These are phyloP conservation scores for Pleurotus djamor DNA, from an alignment of 768 basidiomycete genomes.

Conservation along the genomic window DNA sequence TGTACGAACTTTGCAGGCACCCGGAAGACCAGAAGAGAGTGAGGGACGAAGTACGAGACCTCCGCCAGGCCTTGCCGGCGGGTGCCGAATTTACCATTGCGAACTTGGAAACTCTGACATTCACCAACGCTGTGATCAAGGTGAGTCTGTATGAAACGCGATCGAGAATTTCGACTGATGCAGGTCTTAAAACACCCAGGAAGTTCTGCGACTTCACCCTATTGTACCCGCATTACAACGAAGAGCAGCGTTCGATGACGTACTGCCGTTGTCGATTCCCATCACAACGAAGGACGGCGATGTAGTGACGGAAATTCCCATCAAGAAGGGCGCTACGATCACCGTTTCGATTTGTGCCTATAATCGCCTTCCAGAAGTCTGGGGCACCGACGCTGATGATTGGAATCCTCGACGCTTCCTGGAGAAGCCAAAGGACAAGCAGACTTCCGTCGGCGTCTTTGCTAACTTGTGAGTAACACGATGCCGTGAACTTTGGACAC, in stretches of 20 bases:
- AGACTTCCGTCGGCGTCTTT: conserved; percentile 17
- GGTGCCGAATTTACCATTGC: neutral
- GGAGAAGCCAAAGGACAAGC: conserved; percentile 9
- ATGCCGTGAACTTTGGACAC: no score
- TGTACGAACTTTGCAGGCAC: conserved; percentile 42
- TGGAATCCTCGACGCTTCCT: conserved; percentile 17
- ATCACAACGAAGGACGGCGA: conserved; percentile 29
- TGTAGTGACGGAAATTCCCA: conserved; percentile 24
- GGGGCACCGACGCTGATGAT: conserved; percentile 17
- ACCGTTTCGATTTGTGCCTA: conserved; percentile 31
- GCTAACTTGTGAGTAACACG: conserved; percentile 21
- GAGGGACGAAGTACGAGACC: conserved; percentile 38
- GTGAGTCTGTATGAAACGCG: neutral
- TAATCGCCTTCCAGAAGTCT: conserved; percentile 24
- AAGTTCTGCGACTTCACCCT: conserved; percentile 28
- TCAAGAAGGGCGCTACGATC: conserved; percentile 31
- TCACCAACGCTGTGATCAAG: conserved; percentile 3
- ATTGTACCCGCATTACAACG: conserved; percentile 23
- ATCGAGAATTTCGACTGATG: no score
- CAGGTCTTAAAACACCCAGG: conserved; percentile 8
- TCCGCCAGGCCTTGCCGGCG: neutral
- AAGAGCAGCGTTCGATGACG: conserved; percentile 25
- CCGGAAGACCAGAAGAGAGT: conserved; percentile 43
- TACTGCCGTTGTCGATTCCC: conserved; percentile 39
- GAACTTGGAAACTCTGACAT: neutral